Percentiles rank a stretch among this genome's conserved stretches.
These are phyloP conservation scores for Tuber brumale DNA, from an alignment of 495 filamentous ascomycete species.

Conservation along the genomic window DNA sequence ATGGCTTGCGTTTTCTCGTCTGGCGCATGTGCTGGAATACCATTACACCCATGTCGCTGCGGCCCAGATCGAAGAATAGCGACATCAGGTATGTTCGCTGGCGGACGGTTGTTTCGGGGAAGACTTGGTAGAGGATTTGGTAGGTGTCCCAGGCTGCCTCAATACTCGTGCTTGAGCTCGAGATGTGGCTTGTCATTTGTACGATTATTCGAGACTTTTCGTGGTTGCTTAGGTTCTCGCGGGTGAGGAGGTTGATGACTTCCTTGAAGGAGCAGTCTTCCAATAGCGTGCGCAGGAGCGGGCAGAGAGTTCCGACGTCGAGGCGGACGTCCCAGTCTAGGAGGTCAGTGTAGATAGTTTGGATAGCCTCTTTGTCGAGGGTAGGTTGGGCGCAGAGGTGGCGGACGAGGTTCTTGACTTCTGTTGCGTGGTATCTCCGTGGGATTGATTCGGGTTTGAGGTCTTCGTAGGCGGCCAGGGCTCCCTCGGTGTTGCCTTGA, in stretches of 20 bases:
- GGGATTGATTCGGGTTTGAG: slow-evolving; percentile 43
- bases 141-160: slow-evolving; percentile 74
- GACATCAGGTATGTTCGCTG: slow-evolving; percentile 70
- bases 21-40: slow-evolving; percentile 85
- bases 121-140: slow-evolving; percentile 64
- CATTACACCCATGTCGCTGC: slow-evolving; percentile 72
- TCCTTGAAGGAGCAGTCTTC: slow-evolving; percentile 64
- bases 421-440: slow-evolving; percentile 17
- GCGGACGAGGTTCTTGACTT: slow-evolving; percentile 48
- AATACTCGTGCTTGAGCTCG: slow-evolving; percentile 54
- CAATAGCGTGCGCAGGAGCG: slow-evolving; percentile 64
- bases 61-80: slow-evolving; percentile 66
- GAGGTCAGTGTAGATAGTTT: slow-evolving; percentile 66
- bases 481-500: slow-evolving; percentile 61
- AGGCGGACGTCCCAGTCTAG: slow-evolving; percentile 62
- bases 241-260: slow-evolving; percentile 67
- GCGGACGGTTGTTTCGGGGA: slow-evolving; percentile 61
- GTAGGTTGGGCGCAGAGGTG: slow-evolving; percentile 57
- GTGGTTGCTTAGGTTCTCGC: slow-evolving; percentile 51
- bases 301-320: slow-evolving; percentile 63
- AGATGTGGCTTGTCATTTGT: slow-evolving; percentile 60
- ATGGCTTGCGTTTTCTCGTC: slow-evolving; percentile 62
- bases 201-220: slow-evolving; percentile 58
- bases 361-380: slow-evolving; percentile 59
- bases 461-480: slow-evolving; percentile 56